Evolutionary conservation across 768 basidiomycete species (phyloP).

Genomic region (Gymnopilus junonius): DNA sequence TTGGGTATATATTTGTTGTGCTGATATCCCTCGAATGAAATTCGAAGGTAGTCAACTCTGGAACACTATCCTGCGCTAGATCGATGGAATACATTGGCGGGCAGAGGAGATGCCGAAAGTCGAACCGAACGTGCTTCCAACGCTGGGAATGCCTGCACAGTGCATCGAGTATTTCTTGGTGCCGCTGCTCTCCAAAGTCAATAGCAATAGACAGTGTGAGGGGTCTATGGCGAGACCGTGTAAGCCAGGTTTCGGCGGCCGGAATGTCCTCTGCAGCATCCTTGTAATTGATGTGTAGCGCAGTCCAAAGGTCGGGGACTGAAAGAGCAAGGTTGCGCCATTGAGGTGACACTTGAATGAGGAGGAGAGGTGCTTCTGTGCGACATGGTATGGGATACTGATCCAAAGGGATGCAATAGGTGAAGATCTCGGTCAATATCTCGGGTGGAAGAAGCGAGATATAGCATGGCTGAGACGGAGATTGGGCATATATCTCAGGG

Average conservation of each 20-base stretch:
- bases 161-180: conserved; percentile 34
- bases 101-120: conserved; percentile 36
- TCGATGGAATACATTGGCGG: conserved; percentile 35
- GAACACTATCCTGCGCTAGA: conserved; percentile 27
- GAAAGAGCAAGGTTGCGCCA: conserved; percentile 32
- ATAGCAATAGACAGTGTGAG: conserved; percentile 35
- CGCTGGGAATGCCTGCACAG: conserved; percentile 30
- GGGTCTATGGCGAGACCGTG: conserved; percentile 29
- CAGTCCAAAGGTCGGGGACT: conserved; percentile 32
- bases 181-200: conserved; percentile 35
- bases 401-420: conserved; percentile 29
- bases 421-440: conserved; percentile 34
- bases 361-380: conserved; percentile 31
- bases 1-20: conserved; percentile 32
- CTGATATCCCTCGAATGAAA: conserved; percentile 38
- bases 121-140: conserved; percentile 37
- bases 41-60: conserved; percentile 33
- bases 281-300: conserved; percentile 36
- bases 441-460: conserved; percentile 33
- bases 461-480: conserved; percentile 10
- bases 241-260: conserved; percentile 29
- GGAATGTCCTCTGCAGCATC: conserved; percentile 30
- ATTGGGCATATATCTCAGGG: background rate
- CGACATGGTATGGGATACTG: conserved; percentile 28
- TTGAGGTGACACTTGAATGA: conserved; percentile 30